Conservation (phyloP, 495 filamentous ascomycete species). For the Penicillium crystallinum region DNA sequence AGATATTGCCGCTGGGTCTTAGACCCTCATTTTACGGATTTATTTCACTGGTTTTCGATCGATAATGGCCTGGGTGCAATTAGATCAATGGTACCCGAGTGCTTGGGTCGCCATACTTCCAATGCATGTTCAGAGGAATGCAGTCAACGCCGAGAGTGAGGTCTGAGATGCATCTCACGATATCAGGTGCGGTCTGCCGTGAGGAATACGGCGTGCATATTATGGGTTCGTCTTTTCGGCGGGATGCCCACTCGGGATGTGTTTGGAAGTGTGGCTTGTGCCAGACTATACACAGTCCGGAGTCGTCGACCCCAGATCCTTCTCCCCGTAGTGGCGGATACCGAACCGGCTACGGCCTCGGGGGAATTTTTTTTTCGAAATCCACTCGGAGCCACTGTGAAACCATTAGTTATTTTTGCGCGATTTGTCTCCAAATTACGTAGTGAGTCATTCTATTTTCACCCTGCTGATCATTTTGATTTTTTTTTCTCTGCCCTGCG, state of each 20-base stretch:
- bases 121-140: constrained; percentile 1
- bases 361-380: constrained; percentile 6
- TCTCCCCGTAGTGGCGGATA: constrained; percentile 26
- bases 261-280: not conserved
- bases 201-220: no score
- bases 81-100: constrained; percentile 7
- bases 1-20: constrained; percentile 35
- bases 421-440: constrained; percentile 22
- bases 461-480: constrained; percentile 18
- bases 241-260: not conserved
- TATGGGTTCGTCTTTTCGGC: not conserved
- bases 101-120: not conserved
- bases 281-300: not conserved
- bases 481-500: constrained; percentile 9
- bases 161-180: no score
- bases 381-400: not conserved
- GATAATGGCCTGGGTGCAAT: constrained; percentile 11
- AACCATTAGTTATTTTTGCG: constrained; percentile 13
- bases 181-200: constrained; percentile 2
- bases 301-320: constrained; percentile 22
- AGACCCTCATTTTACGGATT: constrained; percentile 10
- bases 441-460: constrained; percentile 8
- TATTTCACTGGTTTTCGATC: constrained; percentile 10
- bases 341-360: constrained; percentile 25
- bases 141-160: not conserved